A percentile compares a stretch with the other conserved stretches of the same genome.
These are phyloP conservation scores for Clathrospora elynae DNA, from an alignment of 2,329 filamentous ascomycete species.

Conservation along the genomic window DNA sequence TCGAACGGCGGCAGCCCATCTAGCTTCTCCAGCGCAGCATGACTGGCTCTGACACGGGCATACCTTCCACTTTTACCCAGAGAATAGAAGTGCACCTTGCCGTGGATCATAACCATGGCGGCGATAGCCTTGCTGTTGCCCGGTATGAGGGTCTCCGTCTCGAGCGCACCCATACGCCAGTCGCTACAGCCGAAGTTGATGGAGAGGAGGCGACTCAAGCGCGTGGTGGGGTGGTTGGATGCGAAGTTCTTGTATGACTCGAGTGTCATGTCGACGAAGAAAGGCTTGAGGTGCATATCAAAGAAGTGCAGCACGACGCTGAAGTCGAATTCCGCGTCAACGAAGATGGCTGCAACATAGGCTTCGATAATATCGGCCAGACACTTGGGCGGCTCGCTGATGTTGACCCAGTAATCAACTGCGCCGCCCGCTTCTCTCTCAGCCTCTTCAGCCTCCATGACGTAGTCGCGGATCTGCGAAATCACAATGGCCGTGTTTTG, in stretches of 20 bases:
- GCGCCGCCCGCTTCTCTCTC: constrained; percentile 56
- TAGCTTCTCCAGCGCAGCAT: constrained; percentile 59
- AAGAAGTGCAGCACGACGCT: constrained; percentile 77
- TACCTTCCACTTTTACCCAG: constrained; percentile 69
- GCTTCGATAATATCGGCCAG: constrained; percentile 89
- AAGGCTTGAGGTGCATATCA: constrained; percentile 71
- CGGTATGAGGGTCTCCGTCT: constrained; percentile 54
- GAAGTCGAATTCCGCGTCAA: constrained; percentile 84
- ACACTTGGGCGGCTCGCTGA: constrained; percentile 69
- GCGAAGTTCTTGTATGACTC: constrained; percentile 77
- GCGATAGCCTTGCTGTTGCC: constrained; percentile 58
- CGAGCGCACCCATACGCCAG: constrained; percentile 52
- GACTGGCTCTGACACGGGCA: constrained; percentile 71
- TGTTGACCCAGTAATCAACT: constrained; percentile 69
- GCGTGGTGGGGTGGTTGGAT: constrained; percentile 80
- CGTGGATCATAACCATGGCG: constrained; percentile 78
- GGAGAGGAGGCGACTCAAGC: constrained; percentile 67
- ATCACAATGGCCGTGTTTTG: constrained; percentile 57
- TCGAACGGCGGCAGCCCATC: constrained; percentile 59
- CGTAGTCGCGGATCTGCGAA: constrained; percentile 59
- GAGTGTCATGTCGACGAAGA: constrained; percentile 82
- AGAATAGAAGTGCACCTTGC: constrained; percentile 66
- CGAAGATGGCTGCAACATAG: constrained; percentile 86
- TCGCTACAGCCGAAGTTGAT: constrained; percentile 68
- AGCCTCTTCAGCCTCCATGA: constrained; percentile 62